Percentiles rank a stretch among this genome's conserved stretches.
Evolutionary conservation across 495 filamentous ascomycete genomes (phyloP).

Genomic region (Opeltia flavorubescens): DNA sequence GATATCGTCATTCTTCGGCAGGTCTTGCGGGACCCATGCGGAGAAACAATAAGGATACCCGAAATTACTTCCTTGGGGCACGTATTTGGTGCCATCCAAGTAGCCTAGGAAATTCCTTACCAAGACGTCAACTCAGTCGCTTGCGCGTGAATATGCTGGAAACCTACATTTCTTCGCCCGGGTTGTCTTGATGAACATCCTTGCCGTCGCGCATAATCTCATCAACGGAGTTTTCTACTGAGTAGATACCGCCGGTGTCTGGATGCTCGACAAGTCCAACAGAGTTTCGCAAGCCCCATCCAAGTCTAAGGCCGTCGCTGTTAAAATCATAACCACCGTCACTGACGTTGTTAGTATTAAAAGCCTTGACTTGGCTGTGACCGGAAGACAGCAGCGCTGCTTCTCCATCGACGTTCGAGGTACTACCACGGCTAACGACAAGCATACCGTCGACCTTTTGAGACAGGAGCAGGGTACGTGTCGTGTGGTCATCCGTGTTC

Average conservation of each 20-base stretch:
- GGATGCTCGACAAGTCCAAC: constrained; percentile 52
- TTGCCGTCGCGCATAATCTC: constrained; percentile 37
- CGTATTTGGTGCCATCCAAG: constrained; percentile 30
- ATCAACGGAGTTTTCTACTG: constrained; percentile 62
- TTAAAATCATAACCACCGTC: constrained; percentile 25
- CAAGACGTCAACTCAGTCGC: neutral
- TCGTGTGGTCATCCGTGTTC: constrained; percentile 42
- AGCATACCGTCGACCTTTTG: constrained; percentile 34
- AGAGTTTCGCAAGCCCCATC: constrained; percentile 60
- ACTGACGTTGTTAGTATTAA: constrained; percentile 37
- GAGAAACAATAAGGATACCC: constrained; percentile 62
- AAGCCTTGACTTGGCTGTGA: constrained; percentile 50
- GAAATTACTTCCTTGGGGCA: constrained; percentile 33
- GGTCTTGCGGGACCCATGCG: constrained; percentile 38
- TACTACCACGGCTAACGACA: constrained; percentile 50
- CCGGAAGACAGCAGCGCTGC: constrained; percentile 34
- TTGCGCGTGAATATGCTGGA: too few species aligned
- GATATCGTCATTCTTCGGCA: constrained; percentile 23
- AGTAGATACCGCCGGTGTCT: constrained; percentile 40
- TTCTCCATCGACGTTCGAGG: constrained; percentile 41
- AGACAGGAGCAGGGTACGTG: constrained; percentile 48
- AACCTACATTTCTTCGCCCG: constrained; percentile 47
- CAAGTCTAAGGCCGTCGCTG: constrained; percentile 41
- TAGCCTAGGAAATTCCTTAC: constrained; percentile 52
- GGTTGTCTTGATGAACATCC: constrained; percentile 57